phyloP scores from a whole-genome alignment of 208 protist genomes.

The Naegleria fowleri region DNA sequence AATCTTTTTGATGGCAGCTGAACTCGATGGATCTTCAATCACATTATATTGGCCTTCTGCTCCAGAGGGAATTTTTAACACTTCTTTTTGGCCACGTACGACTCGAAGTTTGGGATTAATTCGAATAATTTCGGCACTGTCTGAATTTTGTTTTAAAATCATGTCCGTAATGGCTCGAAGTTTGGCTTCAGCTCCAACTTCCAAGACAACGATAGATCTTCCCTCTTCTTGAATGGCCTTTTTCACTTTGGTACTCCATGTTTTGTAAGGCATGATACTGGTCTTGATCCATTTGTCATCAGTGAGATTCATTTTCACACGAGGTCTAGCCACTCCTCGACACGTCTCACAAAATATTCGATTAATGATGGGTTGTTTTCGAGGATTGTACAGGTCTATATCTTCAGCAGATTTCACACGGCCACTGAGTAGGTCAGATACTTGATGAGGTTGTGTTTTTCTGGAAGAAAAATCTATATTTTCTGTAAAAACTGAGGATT shows the following conservation, averaged over 20 bases:
- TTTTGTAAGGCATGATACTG: too few species aligned
- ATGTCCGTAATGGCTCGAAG: neutral
- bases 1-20: neutral
- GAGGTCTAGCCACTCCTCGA: constrained; percentile 2
- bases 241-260: neutral
- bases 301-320: neutral
- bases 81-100: neutral
- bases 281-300: neutral
- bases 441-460: neutral
- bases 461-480: neutral
- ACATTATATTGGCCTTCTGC: neutral
- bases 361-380: neutral
- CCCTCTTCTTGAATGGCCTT: neutral
- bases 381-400: neutral
- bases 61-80: neutral
- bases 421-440: neutral
- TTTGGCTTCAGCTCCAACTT: neutral
- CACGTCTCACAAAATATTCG: neutral
- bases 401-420: neutral
- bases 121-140: neutral
- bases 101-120: constrained; percentile 7
- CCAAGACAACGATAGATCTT: neutral
- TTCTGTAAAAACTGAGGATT: neutral
- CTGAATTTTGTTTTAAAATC: neutral
- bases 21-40: neutral